Conservation (phyloP, 2,329 filamentous ascomycete genomes). For the Emericellopsis cladophorae region DNA sequence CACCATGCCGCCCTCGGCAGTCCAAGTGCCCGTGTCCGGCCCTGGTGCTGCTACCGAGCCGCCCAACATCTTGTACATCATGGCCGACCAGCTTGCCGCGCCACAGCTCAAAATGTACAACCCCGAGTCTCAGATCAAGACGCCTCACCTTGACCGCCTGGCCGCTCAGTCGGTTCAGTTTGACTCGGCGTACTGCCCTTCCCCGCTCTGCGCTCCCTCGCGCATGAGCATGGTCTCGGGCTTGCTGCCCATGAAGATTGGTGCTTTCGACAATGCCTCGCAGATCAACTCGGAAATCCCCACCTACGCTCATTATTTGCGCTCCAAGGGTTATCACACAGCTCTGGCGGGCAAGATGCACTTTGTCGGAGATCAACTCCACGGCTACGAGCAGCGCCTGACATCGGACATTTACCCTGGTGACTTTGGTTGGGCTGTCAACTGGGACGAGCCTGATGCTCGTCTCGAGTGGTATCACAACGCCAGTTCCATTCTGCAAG, state of each 20-base stretch:
- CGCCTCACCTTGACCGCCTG: conserved; percentile 75
- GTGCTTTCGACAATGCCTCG: conserved; percentile 82
- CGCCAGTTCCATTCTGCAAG: conserved; percentile 83
- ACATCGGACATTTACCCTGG: conserved; percentile 95
- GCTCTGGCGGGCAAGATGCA: conserved; percentile 94
- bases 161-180: conserved; percentile 78
- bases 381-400: conserved; percentile 83
- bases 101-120: conserved; percentile 90
- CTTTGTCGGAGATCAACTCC: conserved; percentile 87
- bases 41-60: conserved; percentile 12
- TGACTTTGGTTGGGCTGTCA: conserved; percentile 88
- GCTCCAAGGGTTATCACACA: conserved; percentile 76
- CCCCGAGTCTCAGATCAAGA: conserved; percentile 77
- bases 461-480: conserved; percentile 95
- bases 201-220: conserved; percentile 82
- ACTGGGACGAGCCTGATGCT: conserved; percentile 83
- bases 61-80: conserved; percentile 59
- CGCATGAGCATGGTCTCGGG: conserved; percentile 93
- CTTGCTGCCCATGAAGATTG: conserved; percentile 82
- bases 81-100: conserved; percentile 91
- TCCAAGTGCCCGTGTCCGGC: conserved; percentile 11
- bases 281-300: conserved; percentile 74
- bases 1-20: conserved; percentile 47
- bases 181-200: conserved; percentile 88
- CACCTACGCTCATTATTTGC: conserved; percentile 86